Evolutionary conservation across 768 basidiomycete species (phyloP), one percentile per base, ranked within the genome.

Genomic region (Naganishia onofrii): DNA sequence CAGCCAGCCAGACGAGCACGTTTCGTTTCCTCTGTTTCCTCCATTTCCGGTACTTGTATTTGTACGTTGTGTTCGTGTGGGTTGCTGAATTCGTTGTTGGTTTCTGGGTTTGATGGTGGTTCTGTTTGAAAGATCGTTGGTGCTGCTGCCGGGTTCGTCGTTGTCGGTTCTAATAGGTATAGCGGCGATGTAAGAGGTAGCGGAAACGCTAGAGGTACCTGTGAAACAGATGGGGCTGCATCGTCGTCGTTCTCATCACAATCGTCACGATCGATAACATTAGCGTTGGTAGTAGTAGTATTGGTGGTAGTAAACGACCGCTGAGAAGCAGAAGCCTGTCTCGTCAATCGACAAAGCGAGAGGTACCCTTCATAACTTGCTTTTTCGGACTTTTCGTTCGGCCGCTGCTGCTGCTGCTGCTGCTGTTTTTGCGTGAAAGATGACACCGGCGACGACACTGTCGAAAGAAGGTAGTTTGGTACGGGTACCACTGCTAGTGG

Each of bases 301-400:
- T n/a, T n/a, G n/a, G n/a, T n/a, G n/a, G n/a, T n/a, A n/a, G n/a
- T n/a, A n/a, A n/a, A n/a, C n/a, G n/a, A 10, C n/a, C 60, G 21
- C 38, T 44, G 42, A 38, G 60, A 63, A 26, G 60, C 60, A 38
- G 60, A 63, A 26, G 60, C 60, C 42, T 63, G 60, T 26, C 26
- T 44, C 21, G 60, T 63, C 60, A 63, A 28, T 42, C 60, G 36
- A 29, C 60, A 63, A 12, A 63, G 32, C 10, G 36, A 26, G 12
- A 63, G 38, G 38, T 63, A 63, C 42, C 60, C 60, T 10, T 46
- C 60, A 13, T 21, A 63, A n/a, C 23, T 63, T 42, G 8, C n/a
- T n/a, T n/a, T n/a, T n/a, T n/a, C n/a, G n/a, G n/a, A n/a, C 58
- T 17, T 9, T 28, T 34, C 56, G 28, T 31, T 28, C 17, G n/a